These are phyloP conservation scores for Dothideomycetes sp. DNA, from an alignment of 2,329 filamentous ascomycete genomes.

Conservation along the genomic window DNA sequence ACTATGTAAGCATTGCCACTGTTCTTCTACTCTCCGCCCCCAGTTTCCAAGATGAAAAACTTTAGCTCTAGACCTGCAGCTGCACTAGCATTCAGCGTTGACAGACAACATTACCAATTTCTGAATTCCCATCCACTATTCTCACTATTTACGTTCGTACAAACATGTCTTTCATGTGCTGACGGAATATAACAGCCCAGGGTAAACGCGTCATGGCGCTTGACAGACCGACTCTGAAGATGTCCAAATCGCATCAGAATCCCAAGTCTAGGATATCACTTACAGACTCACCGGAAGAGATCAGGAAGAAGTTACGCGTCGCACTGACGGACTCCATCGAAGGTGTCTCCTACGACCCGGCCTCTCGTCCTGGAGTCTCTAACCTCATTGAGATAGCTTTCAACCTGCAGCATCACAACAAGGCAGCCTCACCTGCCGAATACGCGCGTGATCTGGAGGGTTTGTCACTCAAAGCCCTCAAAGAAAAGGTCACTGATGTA, in stretches of 20 bases:
- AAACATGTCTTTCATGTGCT: too few relatives aligned
- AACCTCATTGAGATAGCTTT: constrained; percentile 78
- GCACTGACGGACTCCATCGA: constrained; percentile 68
- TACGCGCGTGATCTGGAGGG: constrained; percentile 35
- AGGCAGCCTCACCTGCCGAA: constrained; percentile 29
- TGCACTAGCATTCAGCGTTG: background rate
- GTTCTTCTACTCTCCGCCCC: background rate
- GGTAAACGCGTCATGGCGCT: constrained; percentile 86
- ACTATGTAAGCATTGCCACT: constrained; percentile 46
- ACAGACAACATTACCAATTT: constrained; percentile 2
- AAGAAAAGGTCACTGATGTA: constrained; percentile 50
- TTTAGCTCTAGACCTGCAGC: background rate
- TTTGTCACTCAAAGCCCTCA: constrained; percentile 47
- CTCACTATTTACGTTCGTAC: too few relatives aligned
- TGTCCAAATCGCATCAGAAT: constrained; percentile 80
- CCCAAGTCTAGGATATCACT: constrained; percentile 70
- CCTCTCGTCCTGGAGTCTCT: constrained; percentile 64
- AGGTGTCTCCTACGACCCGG: constrained; percentile 61
- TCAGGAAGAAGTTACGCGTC: constrained; percentile 56
- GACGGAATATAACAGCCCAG: too few relatives aligned
- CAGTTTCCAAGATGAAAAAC: background rate
- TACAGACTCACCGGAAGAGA: constrained; percentile 55
- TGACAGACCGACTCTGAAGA: constrained; percentile 65
- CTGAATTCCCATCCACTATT: background rate
- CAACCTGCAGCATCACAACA: constrained; percentile 41